Evolutionary conservation across 306 rosid genomes (phyloP), one percentile per base, ranked within the genome.

Genomic region (Glycyrrhiza uralensis): DNA sequence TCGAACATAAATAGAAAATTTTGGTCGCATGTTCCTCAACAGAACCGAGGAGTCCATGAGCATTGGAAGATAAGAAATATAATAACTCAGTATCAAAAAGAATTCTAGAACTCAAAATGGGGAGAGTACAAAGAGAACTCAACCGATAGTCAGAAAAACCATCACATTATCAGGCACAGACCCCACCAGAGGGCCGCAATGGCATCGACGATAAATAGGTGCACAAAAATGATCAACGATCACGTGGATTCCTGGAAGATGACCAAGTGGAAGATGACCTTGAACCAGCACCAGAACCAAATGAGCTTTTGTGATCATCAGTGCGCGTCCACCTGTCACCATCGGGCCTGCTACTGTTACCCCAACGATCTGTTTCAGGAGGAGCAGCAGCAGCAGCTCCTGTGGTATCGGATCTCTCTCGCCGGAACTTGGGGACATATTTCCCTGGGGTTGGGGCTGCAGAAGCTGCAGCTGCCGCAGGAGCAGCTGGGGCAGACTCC

Each of bases 271-370:
- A 62, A 0, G 85, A 46, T 26, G 79, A 64, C 74, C 88, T 84
- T 10, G 92, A 44, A 30, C 87, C 81, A 13, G 85, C 91, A 9
- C 79, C 83, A 55, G 78, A 50, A 62, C 90, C 90, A 49, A 87
- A 83, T 0, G 82, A 38, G 1, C 87, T 20, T 70, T 58, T 85
- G 1, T 90, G 85, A 12, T 87, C 94, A 23, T 87, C 96, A 45
- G 46, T 44, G 36, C 96, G 91, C 99, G n/a, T n/a, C n/a, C 99
- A 94, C 79, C 82, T 87, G 49, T 89, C 89, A 64, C 85, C 77
- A 24, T 82, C 87, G 0, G 13, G 83, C 81, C 80, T 67, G 75
- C 75, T 65, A 32, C 44, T 14, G 74, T 19, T 58, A 14, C 22
- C 79, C 96, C 96, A 82, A 15, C 91, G 88, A 29, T 89, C 89